Percentiles rank a stretch among this genome's conserved stretches.
Conservation (phyloP, 2,329 filamentous ascomycete genomes). For the Trichoderma asperellum region DNA sequence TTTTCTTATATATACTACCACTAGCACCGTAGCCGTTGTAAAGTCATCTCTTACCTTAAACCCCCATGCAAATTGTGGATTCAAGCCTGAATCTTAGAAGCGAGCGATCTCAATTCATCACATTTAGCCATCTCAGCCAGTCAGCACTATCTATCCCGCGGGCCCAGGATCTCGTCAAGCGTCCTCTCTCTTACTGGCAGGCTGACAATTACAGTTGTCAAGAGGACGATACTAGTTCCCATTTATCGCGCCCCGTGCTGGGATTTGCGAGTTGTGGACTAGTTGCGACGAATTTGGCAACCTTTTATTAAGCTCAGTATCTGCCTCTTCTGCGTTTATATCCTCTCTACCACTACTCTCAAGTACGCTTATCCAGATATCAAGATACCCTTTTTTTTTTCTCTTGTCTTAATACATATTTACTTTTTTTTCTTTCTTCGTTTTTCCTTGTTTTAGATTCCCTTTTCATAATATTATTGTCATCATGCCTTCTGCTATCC, state of each 20-base stretch:
- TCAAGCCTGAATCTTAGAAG: not conserved
- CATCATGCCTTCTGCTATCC: constrained; percentile 18
- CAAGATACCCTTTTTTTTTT: not conserved
- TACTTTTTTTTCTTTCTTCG: not conserved
- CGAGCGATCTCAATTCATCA: constrained; percentile 17
- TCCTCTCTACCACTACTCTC: not conserved
- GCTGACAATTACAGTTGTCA: not conserved
- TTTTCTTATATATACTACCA: constrained; percentile 8
- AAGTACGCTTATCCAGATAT: not conserved
- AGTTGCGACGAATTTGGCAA: not conserved
- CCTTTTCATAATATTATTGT: too few species aligned
- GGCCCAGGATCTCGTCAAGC: constrained; percentile 7
- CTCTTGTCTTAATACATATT: not conserved
- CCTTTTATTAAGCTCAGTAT: not conserved
- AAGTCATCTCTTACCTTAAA: not conserved
- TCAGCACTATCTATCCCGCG: constrained; percentile 24
- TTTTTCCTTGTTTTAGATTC: not conserved
- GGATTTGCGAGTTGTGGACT: not conserved
- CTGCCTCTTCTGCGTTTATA: not conserved
- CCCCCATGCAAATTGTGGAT: constrained; percentile 16
- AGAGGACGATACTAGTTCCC: not conserved
- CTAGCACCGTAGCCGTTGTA: not conserved
- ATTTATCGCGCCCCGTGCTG: not conserved
- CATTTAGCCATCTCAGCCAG: constrained; percentile 23
- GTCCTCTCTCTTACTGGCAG: not conserved